Evolutionary conservation across 495 filamentous ascomycete genomes (phyloP).

Genomic region (Hypoxylon cercidicola): DNA sequence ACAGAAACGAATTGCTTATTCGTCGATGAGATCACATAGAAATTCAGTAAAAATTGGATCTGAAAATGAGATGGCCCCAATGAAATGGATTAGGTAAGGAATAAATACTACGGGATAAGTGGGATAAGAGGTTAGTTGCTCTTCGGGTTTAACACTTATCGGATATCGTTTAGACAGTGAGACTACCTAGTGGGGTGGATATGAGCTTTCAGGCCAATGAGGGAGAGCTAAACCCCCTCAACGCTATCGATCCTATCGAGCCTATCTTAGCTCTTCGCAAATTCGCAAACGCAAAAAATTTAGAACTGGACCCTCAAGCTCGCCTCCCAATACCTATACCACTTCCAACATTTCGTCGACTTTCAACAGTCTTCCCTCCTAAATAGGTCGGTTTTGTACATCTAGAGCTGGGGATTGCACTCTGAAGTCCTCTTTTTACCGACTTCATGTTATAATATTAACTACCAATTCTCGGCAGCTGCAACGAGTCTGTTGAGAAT

Average conservation of each 20-base stretch:
- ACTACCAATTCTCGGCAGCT: conserved; percentile 31
- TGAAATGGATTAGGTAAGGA: background rate
- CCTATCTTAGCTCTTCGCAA: conserved; percentile 6
- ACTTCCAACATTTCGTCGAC: conserved; percentile 1
- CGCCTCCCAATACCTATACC: conserved; percentile 15
- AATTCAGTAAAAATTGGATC: background rate
- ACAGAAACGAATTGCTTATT: background rate
- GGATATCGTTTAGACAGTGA: background rate
- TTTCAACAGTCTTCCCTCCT: conserved; percentile 11
- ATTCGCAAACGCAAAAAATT: conserved; percentile 41
- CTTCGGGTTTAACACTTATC: conserved; percentile 12
- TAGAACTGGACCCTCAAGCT: conserved; percentile 24
- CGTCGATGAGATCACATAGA: conserved; percentile 15
- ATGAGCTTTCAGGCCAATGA: conserved; percentile 18
- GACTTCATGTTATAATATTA: conserved; percentile 20
- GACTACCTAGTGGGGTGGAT: conserved; percentile 2
- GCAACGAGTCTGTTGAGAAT: conserved; percentile 37
- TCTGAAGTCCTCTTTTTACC: background rate
- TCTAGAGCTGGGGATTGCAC: conserved; percentile 3
- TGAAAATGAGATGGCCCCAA: conserved; percentile 11
- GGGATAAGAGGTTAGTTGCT: conserved; percentile 12
- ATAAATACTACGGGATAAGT: too few relatives aligned
- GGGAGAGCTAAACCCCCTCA: background rate
- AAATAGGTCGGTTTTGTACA: conserved; percentile 17
- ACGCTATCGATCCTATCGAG: conserved; percentile 4